Evolutionary conservation across 164 flowering plant species (phyloP).

Genomic region (Annona cherimola): DNA sequence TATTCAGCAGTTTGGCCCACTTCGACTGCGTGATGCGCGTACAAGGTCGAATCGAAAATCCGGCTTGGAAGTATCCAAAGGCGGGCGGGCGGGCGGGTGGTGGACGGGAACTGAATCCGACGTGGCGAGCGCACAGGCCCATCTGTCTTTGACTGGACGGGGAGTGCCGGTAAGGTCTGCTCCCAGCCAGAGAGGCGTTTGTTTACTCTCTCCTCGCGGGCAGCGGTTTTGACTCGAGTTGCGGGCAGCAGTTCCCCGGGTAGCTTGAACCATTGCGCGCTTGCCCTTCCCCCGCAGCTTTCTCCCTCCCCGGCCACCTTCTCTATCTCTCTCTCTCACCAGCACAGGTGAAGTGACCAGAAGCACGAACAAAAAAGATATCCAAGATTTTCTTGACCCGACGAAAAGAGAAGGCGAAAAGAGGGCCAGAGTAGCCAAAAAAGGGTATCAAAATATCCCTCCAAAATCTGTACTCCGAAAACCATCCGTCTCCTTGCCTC

Average conservation of each 20-base stretch:
- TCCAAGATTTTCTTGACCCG: neutral
- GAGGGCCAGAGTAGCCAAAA: slow-evolving; percentile 2
- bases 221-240: neutral
- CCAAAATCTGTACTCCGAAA: slow-evolving; percentile 1
- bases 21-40: no score
- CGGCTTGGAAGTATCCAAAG: neutral
- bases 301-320: neutral
- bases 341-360: slow-evolving; percentile 8
- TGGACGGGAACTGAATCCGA: neutral
- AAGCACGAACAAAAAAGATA: slow-evolving; percentile 24
- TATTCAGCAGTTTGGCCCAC: no score
- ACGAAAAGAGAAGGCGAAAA: neutral
- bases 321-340: slow-evolving; percentile 9
- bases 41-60: no score
- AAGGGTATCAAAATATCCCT: neutral
- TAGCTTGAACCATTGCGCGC: slow-evolving; percentile 1
- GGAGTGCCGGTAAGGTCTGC: neutral
- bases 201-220: neutral
- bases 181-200: neutral
- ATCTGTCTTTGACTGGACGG: neutral
- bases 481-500: neutral
- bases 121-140: neutral
- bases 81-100: neutral
- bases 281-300: neutral
- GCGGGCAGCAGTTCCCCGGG: slow-evolving; percentile 2